Conservation (phyloP, 2,329 filamentous ascomycete genomes). For the Drechslera avenae region DNA sequence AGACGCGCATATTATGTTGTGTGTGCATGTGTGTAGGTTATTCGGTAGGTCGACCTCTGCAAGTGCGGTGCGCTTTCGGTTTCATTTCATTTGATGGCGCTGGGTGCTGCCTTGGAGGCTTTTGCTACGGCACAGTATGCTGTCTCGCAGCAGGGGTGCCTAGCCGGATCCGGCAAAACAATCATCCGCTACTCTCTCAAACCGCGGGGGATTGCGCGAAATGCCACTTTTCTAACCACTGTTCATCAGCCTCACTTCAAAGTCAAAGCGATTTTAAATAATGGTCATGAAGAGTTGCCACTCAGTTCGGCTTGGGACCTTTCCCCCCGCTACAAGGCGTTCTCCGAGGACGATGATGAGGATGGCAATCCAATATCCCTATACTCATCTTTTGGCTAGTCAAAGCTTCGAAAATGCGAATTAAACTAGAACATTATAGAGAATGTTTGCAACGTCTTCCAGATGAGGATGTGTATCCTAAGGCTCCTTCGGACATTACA, state of each 20-base stretch:
- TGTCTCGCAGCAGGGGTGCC: no score
- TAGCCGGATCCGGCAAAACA: background rate
- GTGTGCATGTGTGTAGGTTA: no score
- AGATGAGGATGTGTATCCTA: constrained; percentile 21
- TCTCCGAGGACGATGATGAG: constrained; percentile 21
- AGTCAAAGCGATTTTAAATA: background rate
- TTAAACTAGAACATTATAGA: constrained; percentile 2
- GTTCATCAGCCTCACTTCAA: background rate
- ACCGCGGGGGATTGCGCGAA: background rate
- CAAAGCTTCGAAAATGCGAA: constrained; percentile 7
- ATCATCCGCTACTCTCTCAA: background rate
- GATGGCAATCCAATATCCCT: constrained; percentile 20
- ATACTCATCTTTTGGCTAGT: constrained; percentile 20
- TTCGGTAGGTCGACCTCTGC: no score
- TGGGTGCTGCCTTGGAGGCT: no score
- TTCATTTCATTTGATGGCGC: no score
- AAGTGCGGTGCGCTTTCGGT: no score
- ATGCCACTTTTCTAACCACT: background rate
- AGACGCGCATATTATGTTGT: no score
- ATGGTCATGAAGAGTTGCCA: background rate
- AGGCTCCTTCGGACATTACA: constrained; percentile 17
- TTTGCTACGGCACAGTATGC: no score
- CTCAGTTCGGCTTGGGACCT: constrained; percentile 11
- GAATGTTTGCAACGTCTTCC: constrained; percentile 16
- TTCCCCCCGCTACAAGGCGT: constrained; percentile 16